Base-by-base conservation (phyloP, 805 yeast species). In the Ogataea ganodermae region DNA sequence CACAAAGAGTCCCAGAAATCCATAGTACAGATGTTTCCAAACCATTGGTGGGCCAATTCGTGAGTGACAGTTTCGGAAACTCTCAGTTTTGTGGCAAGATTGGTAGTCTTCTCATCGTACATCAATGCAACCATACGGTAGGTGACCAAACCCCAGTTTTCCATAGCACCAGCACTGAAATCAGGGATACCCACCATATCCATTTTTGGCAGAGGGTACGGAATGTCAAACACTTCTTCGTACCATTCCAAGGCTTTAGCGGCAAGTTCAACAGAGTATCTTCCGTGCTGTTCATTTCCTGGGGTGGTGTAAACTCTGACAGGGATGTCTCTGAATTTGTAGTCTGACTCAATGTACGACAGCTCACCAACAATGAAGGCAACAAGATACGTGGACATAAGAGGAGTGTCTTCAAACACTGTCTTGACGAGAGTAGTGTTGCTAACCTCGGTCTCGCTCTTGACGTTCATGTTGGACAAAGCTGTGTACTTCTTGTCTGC, bases 11-110 rank as follows among this genome's bases (percentile, higher is more conserved):
- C 90, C 96, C 96, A 88, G 89, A 94, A 89, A 59, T 86, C 84
- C 95, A 88, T 88, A 36, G 96, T 89, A 53, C 89, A 94, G 57
- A 87, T 76, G 68, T 89, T 84, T 50, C 96, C 96, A 59, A 88
- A 89, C 96, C 96, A 89, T 69, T 88, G 96, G 68, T 88, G 96
- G n/a, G 95, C 96, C 52, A 88, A 73, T 67, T 88, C 96, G 68
- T 89, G 96, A 49, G 84, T 84, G 41, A 88, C 86, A 33, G 88
- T 95, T 62, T 87, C 87, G 12, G 89, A 84, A 35, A 88, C 92
- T 57, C 86, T 83, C 62, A 83, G 79, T 65, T 84, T 81, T 52
- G 78, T 76, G 18, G 74, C 66, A 6, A 75, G 70, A 54, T 75
- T 80, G 7, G 81, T 74, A 36, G 70, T 73, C 33, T 64, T 61